A percentile compares a stretch with the other conserved stretches of the same genome.
Conservation (phyloP, 345 rosid genomes). For the Cardamine resedifolia region DNA sequence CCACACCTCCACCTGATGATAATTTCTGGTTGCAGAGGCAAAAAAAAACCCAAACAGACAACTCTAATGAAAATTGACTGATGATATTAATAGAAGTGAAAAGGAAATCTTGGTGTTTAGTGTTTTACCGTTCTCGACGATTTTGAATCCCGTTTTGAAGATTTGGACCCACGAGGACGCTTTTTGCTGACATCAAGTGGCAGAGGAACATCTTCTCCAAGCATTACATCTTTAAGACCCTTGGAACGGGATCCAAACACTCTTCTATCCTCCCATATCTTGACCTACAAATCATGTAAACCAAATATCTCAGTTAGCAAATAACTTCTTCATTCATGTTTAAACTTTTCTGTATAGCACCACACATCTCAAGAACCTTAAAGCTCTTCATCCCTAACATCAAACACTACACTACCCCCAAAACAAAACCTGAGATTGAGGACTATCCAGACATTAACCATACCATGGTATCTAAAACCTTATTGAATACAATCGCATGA, state of each 20-base stretch:
- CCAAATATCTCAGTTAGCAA: background rate
- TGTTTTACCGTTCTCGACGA: constrained; percentile 69
- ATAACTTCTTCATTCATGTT: background rate
- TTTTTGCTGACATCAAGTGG: constrained; percentile 79
- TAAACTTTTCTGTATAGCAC: background rate
- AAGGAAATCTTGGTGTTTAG: background rate
- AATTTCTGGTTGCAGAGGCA: constrained; percentile 54
- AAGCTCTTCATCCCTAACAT: constrained; percentile 2
- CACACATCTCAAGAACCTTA: constrained; percentile 16
- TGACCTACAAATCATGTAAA: constrained; percentile 47
- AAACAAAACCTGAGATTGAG: background rate
- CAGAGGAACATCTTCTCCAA: constrained; percentile 67
- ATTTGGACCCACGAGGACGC: constrained; percentile 73
- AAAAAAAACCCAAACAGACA: background rate
- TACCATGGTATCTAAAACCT: background rate
- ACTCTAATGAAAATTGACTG: constrained; percentile 9
- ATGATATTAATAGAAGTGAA: constrained; percentile 10
- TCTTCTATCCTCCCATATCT: constrained; percentile 95
- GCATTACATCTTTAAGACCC: constrained; percentile 72
- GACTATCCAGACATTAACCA: background rate
- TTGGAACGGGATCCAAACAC: constrained; percentile 84
- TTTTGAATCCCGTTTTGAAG: constrained; percentile 77
- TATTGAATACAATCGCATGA: background rate
- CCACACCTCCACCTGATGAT: constrained; percentile 66
- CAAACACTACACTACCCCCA: constrained; percentile 2